Percentiles rank a stretch among this genome's conserved stretches.
These are phyloP conservation scores for Ceratonia siliqua DNA, from an alignment of 306 rosid species.

Conservation along the genomic window DNA sequence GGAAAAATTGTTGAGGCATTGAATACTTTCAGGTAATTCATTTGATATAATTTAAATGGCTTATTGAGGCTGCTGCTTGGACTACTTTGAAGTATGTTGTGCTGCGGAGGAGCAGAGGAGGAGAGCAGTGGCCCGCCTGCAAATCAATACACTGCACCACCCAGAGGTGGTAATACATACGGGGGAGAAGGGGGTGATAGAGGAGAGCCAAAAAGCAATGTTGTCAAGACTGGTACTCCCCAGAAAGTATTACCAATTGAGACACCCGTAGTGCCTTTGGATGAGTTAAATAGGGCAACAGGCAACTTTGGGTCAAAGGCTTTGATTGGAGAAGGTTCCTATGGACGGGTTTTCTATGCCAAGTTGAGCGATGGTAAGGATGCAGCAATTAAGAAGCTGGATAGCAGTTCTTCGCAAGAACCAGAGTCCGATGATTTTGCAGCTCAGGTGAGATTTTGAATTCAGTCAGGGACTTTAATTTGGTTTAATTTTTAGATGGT, in stretches of 20 bases:
- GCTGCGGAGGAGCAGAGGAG: slow-evolving; percentile 84
- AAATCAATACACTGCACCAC: slow-evolving; percentile 65
- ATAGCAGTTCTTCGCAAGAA: slow-evolving; percentile 67
- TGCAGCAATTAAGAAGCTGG: slow-evolving; percentile 86
- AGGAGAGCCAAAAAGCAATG: slow-evolving; percentile 79
- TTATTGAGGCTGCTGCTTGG: slow-evolving; percentile 41
- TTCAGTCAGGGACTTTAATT: background rate
- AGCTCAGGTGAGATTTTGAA: slow-evolving; percentile 53
- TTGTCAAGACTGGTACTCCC: slow-evolving; percentile 66
- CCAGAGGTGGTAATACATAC: slow-evolving; percentile 64
- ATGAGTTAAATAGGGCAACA: slow-evolving; percentile 74
- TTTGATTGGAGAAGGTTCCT: slow-evolving; percentile 94
- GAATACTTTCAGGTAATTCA: slow-evolving; percentile 36
- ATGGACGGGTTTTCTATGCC: slow-evolving; percentile 80
- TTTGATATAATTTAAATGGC: slow-evolving; percentile 42
- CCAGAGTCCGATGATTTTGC: slow-evolving; percentile 75
- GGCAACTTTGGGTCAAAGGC: slow-evolving; percentile 74
- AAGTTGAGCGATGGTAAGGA: slow-evolving; percentile 56
- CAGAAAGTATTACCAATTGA: slow-evolving; percentile 81
- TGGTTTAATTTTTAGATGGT: slow-evolving; percentile 2
- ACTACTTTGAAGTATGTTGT: slow-evolving; percentile 61
- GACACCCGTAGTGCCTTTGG: slow-evolving; percentile 64
- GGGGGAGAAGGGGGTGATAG: slow-evolving; percentile 76
- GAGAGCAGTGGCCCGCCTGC: slow-evolving; percentile 71
- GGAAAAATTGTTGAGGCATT: slow-evolving; percentile 7